Base-by-base conservation (phyloP, 768 basidiomycete species). In the Dacryopinax primogenitus region DNA sequence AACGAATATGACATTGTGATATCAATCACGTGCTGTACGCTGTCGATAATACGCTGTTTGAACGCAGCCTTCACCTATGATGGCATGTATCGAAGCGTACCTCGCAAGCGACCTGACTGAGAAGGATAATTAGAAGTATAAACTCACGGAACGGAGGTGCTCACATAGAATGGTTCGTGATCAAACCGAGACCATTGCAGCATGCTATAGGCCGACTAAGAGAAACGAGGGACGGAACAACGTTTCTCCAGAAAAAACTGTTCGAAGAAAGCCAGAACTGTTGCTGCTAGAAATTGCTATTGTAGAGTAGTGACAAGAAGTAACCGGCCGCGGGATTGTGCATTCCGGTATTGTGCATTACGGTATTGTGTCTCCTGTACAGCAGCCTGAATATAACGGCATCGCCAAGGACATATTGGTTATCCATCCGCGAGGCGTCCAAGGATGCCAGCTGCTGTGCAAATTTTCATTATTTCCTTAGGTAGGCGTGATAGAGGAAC, bases 1-100 rank as follows among this genome's bases (percentile, higher is more conserved):
- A 70, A 34, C 77, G 75, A 47, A 82, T 76, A 32, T n/a, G 83
- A 73, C 6, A 74, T 70, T 23, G 76, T 77, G 66, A n/a, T n/a
- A n/a, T 83, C 80, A 33, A 83, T 82, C 44, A 73, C 75, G 7
- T 80, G 70, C 0, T 84, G 83, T 21, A 85, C 62, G 36, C 78
- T 73, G 66, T 86, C 85, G 35, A 83, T 78, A 68, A 83, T 74
- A 9, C 83, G 80, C 85, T 86, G 64, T 12, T 3, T 28, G 7
- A 44, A 44, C 51, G 37, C 9, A 30, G 26, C 13, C 26, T 23
- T 28, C 3, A 26, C 51, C 2, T 3, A 28, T 23, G 15, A 6
- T 58, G 15, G 51, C 26, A 30, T 28, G 11, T 2, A 23, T 16
- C 47, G n/a, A 34, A 13, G 64, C 73, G 21, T 65, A 82, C 83